Evolutionary conservation across 1,284 basidiomycete genomes (phyloP), one percentile per base, ranked within the genome.

Genomic region (Ustilago curta): DNA sequence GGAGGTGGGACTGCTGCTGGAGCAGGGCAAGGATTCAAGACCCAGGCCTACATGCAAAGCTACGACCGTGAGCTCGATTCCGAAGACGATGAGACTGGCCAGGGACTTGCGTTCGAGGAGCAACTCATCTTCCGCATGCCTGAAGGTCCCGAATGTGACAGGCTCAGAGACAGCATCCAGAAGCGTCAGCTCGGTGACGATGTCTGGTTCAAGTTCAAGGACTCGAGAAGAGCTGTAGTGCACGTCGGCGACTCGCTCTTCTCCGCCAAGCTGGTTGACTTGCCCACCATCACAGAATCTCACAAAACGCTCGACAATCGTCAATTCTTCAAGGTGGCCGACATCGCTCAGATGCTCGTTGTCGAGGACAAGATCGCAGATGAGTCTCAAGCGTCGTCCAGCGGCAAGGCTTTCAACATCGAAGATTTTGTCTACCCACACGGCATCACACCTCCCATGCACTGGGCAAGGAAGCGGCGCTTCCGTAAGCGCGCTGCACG

Each of bases 381-480:
- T 42, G 83, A 84, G 66, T 88, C 92, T 61, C 91, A 90, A 51
- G 89, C 96, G 53, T 88, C 90, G 23, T 90, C 88, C 62, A 92
- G 95, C 82, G 89, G 91, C 23, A 78, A 90, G 48, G 90, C 89
- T 77, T 89, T 97, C 86, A 95, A 92, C 78, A 90, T 96, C 32
- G 94, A 97, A 77, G 96, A 98, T 78, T 98, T 95, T 85, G 93
- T 98, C 67, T 99, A 93, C 91, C 95, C 93, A 0, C 96, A 99
- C 81, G 97, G 97, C 6, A 88, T 99, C 60, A 97, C 95, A 0
- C 96, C 96, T 49, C 97, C 97, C 8, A 87, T 99, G 76, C 90
- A 92, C 63, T 91, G 95, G 84, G 94, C 91, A 37, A 90, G 97
- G 50, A 97, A 98, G 86, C 90, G 97, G 29, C 88, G 97, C 42